Evolutionary conservation across 169 alveolate genomes (phyloP), one percentile per base, ranked within the genome.

Genomic region (Plasmodium malariae): DNA sequence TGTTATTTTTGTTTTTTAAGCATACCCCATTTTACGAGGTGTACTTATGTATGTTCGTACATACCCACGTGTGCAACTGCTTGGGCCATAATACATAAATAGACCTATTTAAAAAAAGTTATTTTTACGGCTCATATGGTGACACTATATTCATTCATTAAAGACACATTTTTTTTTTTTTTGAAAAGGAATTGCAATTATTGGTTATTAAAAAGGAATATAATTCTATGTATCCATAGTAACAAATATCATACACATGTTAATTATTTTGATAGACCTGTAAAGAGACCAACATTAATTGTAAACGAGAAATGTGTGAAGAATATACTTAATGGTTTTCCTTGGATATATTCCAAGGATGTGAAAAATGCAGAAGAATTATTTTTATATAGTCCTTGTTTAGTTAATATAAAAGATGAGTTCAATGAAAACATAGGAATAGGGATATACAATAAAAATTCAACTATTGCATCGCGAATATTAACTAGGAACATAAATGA

Each of bases 301-400:
- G 74, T 83, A 12, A 69, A 73, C 19, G 92, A 63, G 24, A 51
- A 30, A 17, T 65, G 88, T 54, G 94, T 76, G 9, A 76, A 87
- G 57, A 67, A 43, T 40, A 17, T 90, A 19, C 26, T 71, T 57
- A 70, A 70, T n/a, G 94, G 94, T 34, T 80, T 60, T 49, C 92
- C 92, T 19, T 90, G 94, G 94, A 5, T 90, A 55, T 90, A 72
- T 59, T 37, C 88, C 4, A 90, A 76, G 28, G 94, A 90, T 26
- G 83, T 90, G 24, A 74, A 73, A 69, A 70, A 70, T 45, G 80
- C 68, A 30, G 89, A 88, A n/a, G 91, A 69, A 6, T 89, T 76
- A 73, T 14, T 54, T 36, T 19, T 76, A 28, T 74, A 54, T 48
- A 76, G 88, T 36, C 89, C 91, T 1, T 80, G 89, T 62, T 21